A percentile compares a stretch with the other conserved stretches of the same genome.
phyloP scores from a whole-genome alignment of 225 moss, liverwort and hornwort species.

The Polytrichum formosum region DNA sequence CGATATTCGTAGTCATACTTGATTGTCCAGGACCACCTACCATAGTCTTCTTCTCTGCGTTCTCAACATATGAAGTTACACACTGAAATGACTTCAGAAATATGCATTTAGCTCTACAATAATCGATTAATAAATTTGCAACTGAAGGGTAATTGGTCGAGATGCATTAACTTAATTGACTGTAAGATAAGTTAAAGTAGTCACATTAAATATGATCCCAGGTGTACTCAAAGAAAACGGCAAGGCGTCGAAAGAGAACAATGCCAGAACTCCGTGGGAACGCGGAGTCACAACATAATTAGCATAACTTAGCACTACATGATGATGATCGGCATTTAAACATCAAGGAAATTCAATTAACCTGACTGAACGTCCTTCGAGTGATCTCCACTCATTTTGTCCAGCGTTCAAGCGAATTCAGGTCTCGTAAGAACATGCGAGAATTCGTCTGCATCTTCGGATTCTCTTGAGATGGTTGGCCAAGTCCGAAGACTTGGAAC shows the following conservation, averaged over 20 bases:
- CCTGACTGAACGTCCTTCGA: constrained; percentile 6
- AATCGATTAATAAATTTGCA: not conserved
- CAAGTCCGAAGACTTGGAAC: constrained; percentile 2
- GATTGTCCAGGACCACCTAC: constrained; percentile 30
- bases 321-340: not conserved
- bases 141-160: not conserved
- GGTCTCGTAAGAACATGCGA: not conserved
- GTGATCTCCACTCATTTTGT: constrained; percentile 1
- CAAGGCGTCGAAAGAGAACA: not conserved
- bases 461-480: not conserved
- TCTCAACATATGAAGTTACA: not conserved
- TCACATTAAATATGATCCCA: not conserved
- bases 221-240: not conserved
- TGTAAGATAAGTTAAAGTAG: too few relatives aligned
- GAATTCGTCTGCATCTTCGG: not conserved
- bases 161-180: not conserved
- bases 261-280: too few relatives aligned
- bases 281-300: too few relatives aligned
- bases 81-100: not conserved
- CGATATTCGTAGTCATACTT: constrained; percentile 27
- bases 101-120: not conserved
- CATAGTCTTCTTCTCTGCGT: constrained; percentile 31
- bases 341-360: not conserved
- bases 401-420: not conserved
- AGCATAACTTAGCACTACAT: not conserved